These are phyloP conservation scores for Ceratobasidium sp. DNA, from an alignment of 1,284 basidiomycete genomes.

Conservation along the genomic window DNA sequence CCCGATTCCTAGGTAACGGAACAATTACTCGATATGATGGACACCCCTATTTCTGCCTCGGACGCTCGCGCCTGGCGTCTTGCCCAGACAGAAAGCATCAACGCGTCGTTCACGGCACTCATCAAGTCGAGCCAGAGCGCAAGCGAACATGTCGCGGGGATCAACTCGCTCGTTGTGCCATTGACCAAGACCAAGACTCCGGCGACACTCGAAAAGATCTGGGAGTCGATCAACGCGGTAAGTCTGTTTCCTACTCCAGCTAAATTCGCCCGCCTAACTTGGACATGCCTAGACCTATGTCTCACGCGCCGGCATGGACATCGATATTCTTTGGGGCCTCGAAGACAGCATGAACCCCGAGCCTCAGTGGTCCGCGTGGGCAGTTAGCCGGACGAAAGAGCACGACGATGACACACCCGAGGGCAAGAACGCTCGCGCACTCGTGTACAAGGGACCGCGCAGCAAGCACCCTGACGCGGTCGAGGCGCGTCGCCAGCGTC, in stretches of 20 bases:
- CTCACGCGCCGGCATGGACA: slow-evolving; percentile 44
- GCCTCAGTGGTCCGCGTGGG: slow-evolving; percentile 48
- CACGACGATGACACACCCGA: slow-evolving; percentile 11
- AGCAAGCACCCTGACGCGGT: slow-evolving; percentile 2
- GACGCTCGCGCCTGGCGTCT: slow-evolving; percentile 40
- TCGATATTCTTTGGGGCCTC: slow-evolving; percentile 48
- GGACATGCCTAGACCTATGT: slow-evolving; percentile 44
- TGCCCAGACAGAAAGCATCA: slow-evolving; percentile 40
- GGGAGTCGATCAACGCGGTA: slow-evolving; percentile 48
- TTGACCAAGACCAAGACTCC: slow-evolving; percentile 47
- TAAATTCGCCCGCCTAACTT: neutral
- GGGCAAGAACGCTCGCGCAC: slow-evolving; percentile 3
- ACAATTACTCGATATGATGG: slow-evolving; percentile 47
- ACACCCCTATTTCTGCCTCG: slow-evolving; percentile 42
- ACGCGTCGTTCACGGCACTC: slow-evolving; percentile 11
- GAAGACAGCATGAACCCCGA: slow-evolving; percentile 46
- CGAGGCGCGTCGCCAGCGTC: slow-evolving; percentile 15
- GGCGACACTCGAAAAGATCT: slow-evolving; percentile 46
- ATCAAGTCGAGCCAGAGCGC: slow-evolving; percentile 36
- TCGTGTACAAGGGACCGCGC: slow-evolving; percentile 24
- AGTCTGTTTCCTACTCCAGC: neutral
- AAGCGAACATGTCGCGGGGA: slow-evolving; percentile 33
- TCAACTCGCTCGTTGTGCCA: slow-evolving; percentile 41
- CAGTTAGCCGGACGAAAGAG: slow-evolving; percentile 27
- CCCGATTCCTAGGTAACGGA: slow-evolving; percentile 40